Evolutionary conservation across 495 filamentous ascomycete genomes (phyloP), one percentile per base, ranked within the genome.

Genomic region (Podospora pseudocomata): DNA sequence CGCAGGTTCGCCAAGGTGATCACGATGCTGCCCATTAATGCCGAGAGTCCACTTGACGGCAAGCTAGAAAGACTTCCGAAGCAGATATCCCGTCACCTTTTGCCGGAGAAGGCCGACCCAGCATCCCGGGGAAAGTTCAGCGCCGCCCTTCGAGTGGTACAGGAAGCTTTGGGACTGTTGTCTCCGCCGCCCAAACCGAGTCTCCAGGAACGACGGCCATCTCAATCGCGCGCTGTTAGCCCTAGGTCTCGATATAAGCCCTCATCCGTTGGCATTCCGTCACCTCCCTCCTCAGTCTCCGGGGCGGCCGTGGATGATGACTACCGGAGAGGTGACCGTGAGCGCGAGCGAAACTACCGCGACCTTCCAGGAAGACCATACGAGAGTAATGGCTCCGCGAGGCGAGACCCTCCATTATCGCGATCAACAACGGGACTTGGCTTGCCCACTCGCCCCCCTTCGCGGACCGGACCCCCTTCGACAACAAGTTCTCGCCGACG

Each of bases 41-140:
- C 74, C 2, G 75, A 77, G 60, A 71, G 75, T 32, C 63, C 89
- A 58, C 85, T 87, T 4, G 90, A 93, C 68, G 85, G 91, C 68
- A 86, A 82, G 70, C 87, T 84, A 63, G 92, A 95, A 73, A 83
- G 90, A 7, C 91, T 94, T 60, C 92, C 92, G 5, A 92, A 92
- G 65, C 89, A 93, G 70, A 85, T 95, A 0, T 88, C 90, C 1
- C 86, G 92, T 49, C 83, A 88, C 27, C 80, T 95, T 5, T 88
- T 96, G 63, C 92, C 92, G 1, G 80, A 80, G 4, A 67, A 65
- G 19, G 66, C 74, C 30, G 73, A 80, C 63, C 57, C 69, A 9
- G 67, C 71, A 18, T 68, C 75, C 0, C 74, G 73, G 11, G 70
- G 67, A 27, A 67, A 75, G 30, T 67, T 80, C 15, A 66, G 68